phyloP scores from a whole-genome alignment of 805 yeast genomes.

The Metschnikowia kofuensis region DNA sequence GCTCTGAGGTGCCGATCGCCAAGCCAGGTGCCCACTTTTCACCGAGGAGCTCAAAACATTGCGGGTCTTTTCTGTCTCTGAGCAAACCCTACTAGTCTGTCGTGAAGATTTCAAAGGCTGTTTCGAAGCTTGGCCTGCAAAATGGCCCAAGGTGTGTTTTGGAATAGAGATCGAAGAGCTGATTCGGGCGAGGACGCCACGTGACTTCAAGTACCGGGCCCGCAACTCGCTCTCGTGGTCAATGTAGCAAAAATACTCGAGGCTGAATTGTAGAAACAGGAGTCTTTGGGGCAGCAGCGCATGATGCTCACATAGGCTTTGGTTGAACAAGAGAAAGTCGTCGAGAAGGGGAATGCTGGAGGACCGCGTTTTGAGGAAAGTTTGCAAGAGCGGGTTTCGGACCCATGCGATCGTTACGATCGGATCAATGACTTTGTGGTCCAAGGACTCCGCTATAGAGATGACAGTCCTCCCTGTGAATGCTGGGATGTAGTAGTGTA shows the following conservation, averaged over 20 bases:
- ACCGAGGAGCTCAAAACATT: background rate
- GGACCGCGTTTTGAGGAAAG: background rate
- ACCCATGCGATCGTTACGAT: constrained; percentile 6
- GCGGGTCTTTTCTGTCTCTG: background rate
- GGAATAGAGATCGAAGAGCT: background rate
- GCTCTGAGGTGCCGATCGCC: background rate
- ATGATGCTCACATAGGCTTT: constrained; percentile 4
- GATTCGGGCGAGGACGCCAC: background rate
- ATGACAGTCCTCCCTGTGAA: background rate
- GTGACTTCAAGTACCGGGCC: constrained; percentile 6
- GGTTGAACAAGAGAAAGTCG: constrained; percentile 11
- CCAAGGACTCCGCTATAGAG: constrained; percentile 3
- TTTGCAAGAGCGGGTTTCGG: constrained; percentile 8
- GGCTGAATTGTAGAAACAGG: constrained; percentile 8
- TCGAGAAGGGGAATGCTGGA: constrained; percentile 3
- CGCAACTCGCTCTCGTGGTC: constrained; percentile 8
- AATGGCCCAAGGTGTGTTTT: too few relatives aligned
- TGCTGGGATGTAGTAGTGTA: constrained; percentile 9
- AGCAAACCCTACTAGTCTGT: too few relatives aligned
- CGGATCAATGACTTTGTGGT: constrained; percentile 4
- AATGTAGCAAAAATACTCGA: constrained; percentile 13
- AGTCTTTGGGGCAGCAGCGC: background rate
- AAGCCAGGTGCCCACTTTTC: background rate
- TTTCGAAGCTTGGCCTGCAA: too few relatives aligned
- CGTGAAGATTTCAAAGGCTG: too few relatives aligned